Evolutionary conservation across 495 filamentous ascomycete species (phyloP), one percentile per base, ranked within the genome.

Genomic region (Viridothelium virens): DNA sequence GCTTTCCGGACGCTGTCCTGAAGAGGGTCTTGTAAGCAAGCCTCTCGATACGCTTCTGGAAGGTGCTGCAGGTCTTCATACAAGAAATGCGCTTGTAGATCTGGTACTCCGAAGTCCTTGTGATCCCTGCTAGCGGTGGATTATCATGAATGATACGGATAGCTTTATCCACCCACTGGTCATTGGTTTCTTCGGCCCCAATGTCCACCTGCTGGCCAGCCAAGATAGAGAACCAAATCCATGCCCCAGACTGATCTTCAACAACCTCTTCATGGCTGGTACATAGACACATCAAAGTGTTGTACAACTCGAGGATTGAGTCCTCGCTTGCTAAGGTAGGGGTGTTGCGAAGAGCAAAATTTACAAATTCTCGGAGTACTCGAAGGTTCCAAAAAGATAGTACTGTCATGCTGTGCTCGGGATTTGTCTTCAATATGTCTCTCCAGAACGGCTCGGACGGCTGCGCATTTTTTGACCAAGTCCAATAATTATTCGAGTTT

Each of bases 21-120:
- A 46, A 46, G 9, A 46, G 41, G 14, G 62, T 63, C 62, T 63
- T 39, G 62, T 63, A 44, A 41, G 4, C 9, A 44, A 63, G 38
- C 62, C 48, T 53, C 5, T 18, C 48, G 38, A 63, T 41, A 44
- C 34, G 62, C 3, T 63, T 2, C 25, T 63, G 4, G 38, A 44
- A 39, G 16, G n/a, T 11, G n/a, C 62, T 3, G 38, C 62, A 39
- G n/a, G 18, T 53, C 16, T 11, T 41, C 16, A 6, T 5, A 12
- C 38, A 12, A 25, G 34, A 31, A n/a, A 39, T 39, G 18, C 62
- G 38, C 14, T 38, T 62, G 25, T 33, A 38, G n/a, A 36, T 36
- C 11, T 63, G 36, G n/a, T 63, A 53, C n/a, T 53, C 48, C n/a
- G 9, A n/a, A 53, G 48, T 53, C 18, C 48, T 25, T 5, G 5